phyloP scores from a whole-genome alignment of 163 green algal genomes.

The Chloroidium sp. region DNA sequence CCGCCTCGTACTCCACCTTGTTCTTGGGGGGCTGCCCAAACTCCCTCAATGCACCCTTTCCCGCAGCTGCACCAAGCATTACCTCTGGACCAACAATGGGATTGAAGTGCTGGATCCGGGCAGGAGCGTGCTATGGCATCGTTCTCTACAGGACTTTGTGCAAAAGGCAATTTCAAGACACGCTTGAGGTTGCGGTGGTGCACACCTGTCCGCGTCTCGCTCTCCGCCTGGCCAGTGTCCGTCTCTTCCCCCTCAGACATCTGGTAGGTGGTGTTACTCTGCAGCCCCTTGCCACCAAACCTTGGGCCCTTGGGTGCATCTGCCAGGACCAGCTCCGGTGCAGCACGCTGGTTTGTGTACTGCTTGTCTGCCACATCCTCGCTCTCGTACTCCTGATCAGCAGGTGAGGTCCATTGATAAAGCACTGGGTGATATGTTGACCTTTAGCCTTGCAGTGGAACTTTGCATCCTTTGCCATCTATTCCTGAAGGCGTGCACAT shows the following conservation, averaged over 20 bases:
- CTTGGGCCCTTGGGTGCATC: slow-evolving; percentile 11
- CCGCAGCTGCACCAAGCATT: no score
- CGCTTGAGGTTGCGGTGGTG: background rate
- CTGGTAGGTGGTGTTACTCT: slow-evolving; percentile 12
- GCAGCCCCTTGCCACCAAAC: slow-evolving; percentile 16
- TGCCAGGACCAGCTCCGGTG: slow-evolving; percentile 7
- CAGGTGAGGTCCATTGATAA: background rate
- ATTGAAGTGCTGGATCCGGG: no score
- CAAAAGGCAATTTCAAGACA: background rate
- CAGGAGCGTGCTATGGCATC: background rate
- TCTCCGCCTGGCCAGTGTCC: background rate
- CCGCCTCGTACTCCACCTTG: no score
- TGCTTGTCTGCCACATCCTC: slow-evolving; percentile 1
- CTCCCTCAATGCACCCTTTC: no score
- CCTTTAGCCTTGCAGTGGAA: no score
- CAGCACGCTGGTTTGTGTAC: slow-evolving; percentile 3
- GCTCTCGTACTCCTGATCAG: background rate
- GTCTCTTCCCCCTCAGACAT: background rate
- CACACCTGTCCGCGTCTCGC: slow-evolving; percentile 1
- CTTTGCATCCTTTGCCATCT: no score
- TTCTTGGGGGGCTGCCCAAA: no score
- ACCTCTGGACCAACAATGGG: no score
- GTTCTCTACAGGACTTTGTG: background rate
- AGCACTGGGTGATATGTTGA: background rate
- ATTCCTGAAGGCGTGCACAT: no score